Evolutionary conservation across 2,329 filamentous ascomycete species (phyloP).

Genomic region (Rhynchosporium secalis): DNA sequence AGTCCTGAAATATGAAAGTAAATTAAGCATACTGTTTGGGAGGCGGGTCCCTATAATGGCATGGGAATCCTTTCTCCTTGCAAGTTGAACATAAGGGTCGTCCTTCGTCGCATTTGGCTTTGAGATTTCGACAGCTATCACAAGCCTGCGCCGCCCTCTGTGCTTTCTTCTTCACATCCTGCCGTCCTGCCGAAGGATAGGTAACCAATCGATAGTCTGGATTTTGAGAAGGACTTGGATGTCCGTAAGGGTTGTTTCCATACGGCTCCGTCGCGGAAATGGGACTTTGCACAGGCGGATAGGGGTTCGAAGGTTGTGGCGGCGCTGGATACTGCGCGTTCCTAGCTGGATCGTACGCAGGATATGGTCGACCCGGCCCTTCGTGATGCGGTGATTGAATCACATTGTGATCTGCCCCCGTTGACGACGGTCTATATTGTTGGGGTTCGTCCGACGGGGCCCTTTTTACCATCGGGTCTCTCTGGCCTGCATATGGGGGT

Average conservation of each 20-base stretch:
- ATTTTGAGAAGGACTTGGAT: conserved; percentile 25
- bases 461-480: conserved; percentile 57
- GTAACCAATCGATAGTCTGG: conserved; percentile 32
- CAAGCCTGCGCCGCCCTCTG: conserved; percentile 65
- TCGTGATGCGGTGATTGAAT: conserved; percentile 34
- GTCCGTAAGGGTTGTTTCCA: conserved; percentile 26
- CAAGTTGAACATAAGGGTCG: conserved; percentile 78
- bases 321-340: conserved; percentile 22
- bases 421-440: conserved; percentile 41
- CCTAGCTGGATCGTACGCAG: conserved; percentile 30
- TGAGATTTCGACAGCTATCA: conserved; percentile 82
- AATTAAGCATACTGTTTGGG: conserved; percentile 74
- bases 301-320: conserved; percentile 20
- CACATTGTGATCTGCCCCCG: conserved; percentile 34
- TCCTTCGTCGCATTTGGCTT: conserved; percentile 89
- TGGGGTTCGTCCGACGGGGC: conserved; percentile 44
- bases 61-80: conserved; percentile 79
- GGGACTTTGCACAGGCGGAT: conserved; percentile 33
- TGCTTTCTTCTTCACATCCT: conserved; percentile 33
- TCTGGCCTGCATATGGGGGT: conserved; percentile 43
- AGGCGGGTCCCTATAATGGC: conserved; percentile 86
- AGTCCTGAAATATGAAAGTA: not conserved
- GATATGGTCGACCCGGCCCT: conserved; percentile 26
- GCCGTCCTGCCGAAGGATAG: conserved; percentile 27
- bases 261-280: conserved; percentile 35